Conservation (phyloP, 1,284 basidiomycete species). For the Coniferiporia weirii region DNA sequence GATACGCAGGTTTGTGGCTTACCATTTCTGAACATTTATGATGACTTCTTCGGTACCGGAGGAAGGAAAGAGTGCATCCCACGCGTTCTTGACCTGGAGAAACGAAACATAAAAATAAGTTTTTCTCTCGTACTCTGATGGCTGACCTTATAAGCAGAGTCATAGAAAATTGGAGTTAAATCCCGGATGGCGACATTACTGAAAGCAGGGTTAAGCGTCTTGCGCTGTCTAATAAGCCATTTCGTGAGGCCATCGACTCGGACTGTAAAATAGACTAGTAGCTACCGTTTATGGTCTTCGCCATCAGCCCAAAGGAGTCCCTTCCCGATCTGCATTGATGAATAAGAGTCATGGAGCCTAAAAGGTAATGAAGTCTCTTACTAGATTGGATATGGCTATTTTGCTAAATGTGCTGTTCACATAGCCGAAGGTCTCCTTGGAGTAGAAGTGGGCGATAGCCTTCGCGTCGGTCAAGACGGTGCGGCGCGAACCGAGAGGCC, state of each 20-base stretch:
- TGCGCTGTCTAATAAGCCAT: conserved; percentile 33
- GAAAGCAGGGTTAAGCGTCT: conserved; percentile 36
- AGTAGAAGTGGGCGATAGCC: conserved; percentile 48
- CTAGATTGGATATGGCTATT: conserved; percentile 38
- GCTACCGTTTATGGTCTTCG: conserved; percentile 39
- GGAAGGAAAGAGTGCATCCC: conserved; percentile 45
- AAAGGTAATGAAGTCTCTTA: conserved; percentile 22
- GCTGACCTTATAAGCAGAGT: conserved; percentile 46
- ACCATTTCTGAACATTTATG: conserved; percentile 56
- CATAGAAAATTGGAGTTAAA: conserved; percentile 34
- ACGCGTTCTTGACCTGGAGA: conserved; percentile 40
- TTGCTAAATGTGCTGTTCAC: conserved; percentile 34
- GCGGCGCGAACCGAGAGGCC: conserved; percentile 33
- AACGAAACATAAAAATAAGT: not conserved
- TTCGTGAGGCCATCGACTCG: not conserved
- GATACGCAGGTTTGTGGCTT: conserved; percentile 13
- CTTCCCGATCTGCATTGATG: conserved; percentile 37
- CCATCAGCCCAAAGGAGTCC: conserved; percentile 48
- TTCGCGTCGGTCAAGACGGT: conserved; percentile 50
- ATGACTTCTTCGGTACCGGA: conserved; percentile 27
- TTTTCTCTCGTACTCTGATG: not conserved
- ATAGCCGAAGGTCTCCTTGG: conserved; percentile 45
- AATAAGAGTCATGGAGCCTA: not conserved
- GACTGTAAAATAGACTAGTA: not conserved
- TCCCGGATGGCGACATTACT: conserved; percentile 35